These are phyloP conservation scores for Colletotrichum zoysiae DNA, from an alignment of 2,329 filamentous ascomycete species.

Conservation along the genomic window DNA sequence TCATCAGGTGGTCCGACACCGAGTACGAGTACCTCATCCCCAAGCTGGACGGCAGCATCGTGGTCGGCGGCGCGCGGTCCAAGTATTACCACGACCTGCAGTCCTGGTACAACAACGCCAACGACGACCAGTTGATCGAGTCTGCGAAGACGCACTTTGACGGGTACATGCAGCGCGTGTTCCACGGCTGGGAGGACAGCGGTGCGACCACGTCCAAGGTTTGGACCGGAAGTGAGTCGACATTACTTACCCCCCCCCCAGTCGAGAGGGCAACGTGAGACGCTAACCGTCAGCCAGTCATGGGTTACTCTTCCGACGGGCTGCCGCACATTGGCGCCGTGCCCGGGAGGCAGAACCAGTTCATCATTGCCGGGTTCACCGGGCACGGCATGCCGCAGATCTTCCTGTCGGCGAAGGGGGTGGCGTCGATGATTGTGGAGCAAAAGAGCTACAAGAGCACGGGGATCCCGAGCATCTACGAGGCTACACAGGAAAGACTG, in stretches of 20 bases:
- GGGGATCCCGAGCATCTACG: conserved; percentile 53
- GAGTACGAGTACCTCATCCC: conserved; percentile 78
- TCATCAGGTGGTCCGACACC: conserved; percentile 67
- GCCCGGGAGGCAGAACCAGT: conserved; percentile 55
- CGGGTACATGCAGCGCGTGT: conserved; percentile 60
- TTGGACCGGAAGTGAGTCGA: conserved; percentile 57
- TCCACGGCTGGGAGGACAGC: conserved; percentile 60
- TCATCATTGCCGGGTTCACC: conserved; percentile 62
- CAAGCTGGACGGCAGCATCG: conserved; percentile 59
- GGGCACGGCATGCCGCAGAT: conserved; percentile 65
- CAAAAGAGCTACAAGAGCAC: conserved; percentile 50
- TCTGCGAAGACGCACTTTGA: conserved; percentile 56
- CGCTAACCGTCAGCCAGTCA: conserved; percentile 48
- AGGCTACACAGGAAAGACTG: conserved; percentile 49
- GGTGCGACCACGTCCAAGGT: conserved; percentile 51
- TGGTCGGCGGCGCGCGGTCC: conserved; percentile 57
- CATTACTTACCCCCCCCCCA: accelerated
- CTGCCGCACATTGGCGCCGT: conserved; percentile 60
- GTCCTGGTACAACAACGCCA: conserved; percentile 58
- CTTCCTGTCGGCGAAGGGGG: conserved; percentile 54
- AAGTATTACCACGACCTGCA: conserved; percentile 48
- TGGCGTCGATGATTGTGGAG: conserved; percentile 56
- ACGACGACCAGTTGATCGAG: conserved; percentile 57
- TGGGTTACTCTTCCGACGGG: conserved; percentile 57
- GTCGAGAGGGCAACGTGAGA: too few relatives aligned